A percentile compares a stretch with the other conserved stretches of the same genome.
phyloP scores from a whole-genome alignment of 202 grass and related monocot genomes.

The Sporobolus alterniflorus region DNA sequence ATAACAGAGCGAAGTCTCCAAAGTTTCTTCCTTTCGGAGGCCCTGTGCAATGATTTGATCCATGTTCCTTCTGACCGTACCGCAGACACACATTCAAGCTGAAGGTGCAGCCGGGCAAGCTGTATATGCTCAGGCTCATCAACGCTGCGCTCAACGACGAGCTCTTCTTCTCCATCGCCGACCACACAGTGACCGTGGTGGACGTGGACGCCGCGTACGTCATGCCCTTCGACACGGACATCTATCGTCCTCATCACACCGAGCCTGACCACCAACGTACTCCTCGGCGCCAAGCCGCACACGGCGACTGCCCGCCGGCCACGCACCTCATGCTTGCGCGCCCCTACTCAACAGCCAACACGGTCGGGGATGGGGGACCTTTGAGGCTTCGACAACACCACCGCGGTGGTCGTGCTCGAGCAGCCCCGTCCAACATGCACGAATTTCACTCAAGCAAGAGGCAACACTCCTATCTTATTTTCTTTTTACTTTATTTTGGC shows the following conservation, averaged over 20 bases:
- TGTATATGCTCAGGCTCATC: conserved; percentile 76
- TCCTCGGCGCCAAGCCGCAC: conserved; percentile 55
- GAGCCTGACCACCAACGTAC: conserved; percentile 77
- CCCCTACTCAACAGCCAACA: conserved; percentile 55
- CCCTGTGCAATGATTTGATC: no score
- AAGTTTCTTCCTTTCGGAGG: no score
- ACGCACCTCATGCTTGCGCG: conserved; percentile 72
- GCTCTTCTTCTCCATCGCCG: conserved; percentile 83
- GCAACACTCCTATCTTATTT: no score
- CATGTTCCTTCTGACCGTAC: neutral
- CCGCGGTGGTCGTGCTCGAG: conserved; percentile 60
- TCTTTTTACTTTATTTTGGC: no score
- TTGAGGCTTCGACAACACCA: conserved; percentile 95
- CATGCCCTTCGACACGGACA: conserved; percentile 66
- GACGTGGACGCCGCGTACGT: conserved; percentile 77
- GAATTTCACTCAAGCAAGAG: no score
- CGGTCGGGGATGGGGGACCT: no score
- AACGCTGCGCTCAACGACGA: conserved; percentile 90
- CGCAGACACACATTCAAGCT: conserved; percentile 81
- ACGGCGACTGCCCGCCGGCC: conserved; percentile 28
- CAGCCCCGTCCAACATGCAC: no score
- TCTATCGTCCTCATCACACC: conserved; percentile 67
- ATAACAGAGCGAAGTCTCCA: no score
- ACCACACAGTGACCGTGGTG: conserved; percentile 87
- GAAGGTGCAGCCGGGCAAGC: conserved; percentile 60